Conservation (phyloP, 169 alveolate species). For the Babesia bigemina region DNA sequence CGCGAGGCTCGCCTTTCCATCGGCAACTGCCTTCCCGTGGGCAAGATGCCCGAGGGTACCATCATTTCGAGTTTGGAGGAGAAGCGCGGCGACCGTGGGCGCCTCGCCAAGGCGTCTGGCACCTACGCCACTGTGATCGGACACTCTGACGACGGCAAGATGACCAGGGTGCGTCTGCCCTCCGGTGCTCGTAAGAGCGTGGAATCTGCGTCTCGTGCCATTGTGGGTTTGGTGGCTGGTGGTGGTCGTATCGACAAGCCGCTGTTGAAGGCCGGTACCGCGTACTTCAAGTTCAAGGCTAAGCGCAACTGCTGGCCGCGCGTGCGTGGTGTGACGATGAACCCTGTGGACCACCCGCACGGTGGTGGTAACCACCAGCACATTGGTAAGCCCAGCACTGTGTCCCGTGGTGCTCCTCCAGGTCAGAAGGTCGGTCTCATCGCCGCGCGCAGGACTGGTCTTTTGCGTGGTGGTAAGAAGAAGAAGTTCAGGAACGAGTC, state of each 20-base stretch:
- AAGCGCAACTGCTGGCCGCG: constrained; percentile 99
- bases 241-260: constrained; percentile 99
- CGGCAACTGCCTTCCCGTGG: constrained; percentile 97
- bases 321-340: constrained; percentile 99
- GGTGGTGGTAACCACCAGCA: constrained; percentile 99
- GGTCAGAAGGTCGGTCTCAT: constrained; percentile 99
- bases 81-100: constrained; percentile 98
- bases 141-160: constrained; percentile 96
- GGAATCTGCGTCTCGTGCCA: constrained; percentile 91
- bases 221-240: constrained; percentile 98
- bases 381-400: constrained; percentile 99
- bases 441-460: constrained; percentile 99
- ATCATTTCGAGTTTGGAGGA: constrained; percentile 95
- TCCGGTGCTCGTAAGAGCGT: constrained; percentile 97
- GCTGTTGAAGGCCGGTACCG: constrained; percentile 97
- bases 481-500: constrained; percentile 74
- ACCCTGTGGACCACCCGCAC: constrained; percentile 99
- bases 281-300: constrained; percentile 96
- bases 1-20: constrained; percentile 92
- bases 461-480: constrained; percentile 91
- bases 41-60: constrained; percentile 98
- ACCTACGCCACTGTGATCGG: constrained; percentile 94
- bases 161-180: constrained; percentile 97
- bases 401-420: constrained; percentile 96
- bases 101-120: constrained; percentile 97